phyloP scores from a whole-genome alignment of 2,329 filamentous ascomycete genomes.

The Tolypocladium tropicale region DNA sequence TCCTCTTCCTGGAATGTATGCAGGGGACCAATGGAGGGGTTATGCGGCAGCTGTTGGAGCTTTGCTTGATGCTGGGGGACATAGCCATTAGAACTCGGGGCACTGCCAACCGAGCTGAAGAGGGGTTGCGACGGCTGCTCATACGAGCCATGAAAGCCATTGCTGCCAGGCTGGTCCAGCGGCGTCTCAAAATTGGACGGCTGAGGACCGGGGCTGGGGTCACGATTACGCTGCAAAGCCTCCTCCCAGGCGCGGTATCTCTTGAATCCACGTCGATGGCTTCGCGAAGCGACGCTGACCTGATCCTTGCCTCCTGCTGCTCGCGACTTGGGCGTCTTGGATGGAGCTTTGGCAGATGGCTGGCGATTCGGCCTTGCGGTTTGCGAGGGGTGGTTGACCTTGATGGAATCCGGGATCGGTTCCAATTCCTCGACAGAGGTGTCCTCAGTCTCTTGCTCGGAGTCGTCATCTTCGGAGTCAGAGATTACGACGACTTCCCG shows the following conservation, averaged over 20 bases:
- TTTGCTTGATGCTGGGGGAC: slow-evolving; percentile 4
- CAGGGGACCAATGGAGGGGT: slow-evolving; percentile 3
- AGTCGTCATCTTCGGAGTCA: slow-evolving; percentile 42
- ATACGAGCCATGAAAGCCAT: background rate
- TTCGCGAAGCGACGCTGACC: slow-evolving; percentile 15
- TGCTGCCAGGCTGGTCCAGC: background rate
- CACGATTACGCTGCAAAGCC: slow-evolving; percentile 22
- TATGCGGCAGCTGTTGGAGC: background rate
- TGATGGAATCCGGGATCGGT: slow-evolving; percentile 1
- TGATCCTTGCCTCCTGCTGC: slow-evolving; percentile 8
- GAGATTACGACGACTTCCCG: slow-evolving; percentile 57
- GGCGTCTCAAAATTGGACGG: background rate
- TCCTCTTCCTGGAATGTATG: slow-evolving; percentile 13
- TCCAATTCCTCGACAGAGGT: slow-evolving; percentile 19
- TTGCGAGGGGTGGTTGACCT: background rate
- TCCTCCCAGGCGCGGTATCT: slow-evolving; percentile 35
- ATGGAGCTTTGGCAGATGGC: background rate
- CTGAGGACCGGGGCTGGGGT: background rate
- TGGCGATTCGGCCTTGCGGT: background rate
- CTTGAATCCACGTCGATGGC: slow-evolving; percentile 33
- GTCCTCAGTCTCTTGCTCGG: slow-evolving; percentile 19
- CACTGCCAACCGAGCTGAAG: slow-evolving; percentile 7
- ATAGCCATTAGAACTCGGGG: slow-evolving; percentile 17
- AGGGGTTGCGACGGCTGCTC: background rate
- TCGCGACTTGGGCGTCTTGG: background rate